Evolutionary conservation across 2,329 filamentous ascomycete species (phyloP).

Genomic region (Penicillium sp.): DNA sequence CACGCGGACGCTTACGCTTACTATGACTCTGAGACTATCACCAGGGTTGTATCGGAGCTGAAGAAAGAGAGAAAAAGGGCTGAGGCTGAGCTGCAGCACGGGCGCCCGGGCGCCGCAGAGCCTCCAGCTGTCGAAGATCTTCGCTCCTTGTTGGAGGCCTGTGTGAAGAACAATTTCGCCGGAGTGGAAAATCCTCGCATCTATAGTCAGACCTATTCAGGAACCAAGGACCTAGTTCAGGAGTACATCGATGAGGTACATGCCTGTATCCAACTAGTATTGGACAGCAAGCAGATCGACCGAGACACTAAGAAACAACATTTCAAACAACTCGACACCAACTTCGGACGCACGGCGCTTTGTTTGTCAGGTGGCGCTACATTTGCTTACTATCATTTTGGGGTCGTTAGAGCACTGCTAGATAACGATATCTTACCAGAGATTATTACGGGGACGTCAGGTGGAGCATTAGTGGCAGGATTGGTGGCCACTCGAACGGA

Average conservation of each 20-base stretch:
- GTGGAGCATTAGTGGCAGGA: slow-evolving; percentile 85
- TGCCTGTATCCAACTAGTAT: slow-evolving; percentile 64
- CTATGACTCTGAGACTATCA: slow-evolving; percentile 86
- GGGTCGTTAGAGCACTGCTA: slow-evolving; percentile 83
- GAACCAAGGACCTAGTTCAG: slow-evolving; percentile 93
- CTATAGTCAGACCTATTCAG: slow-evolving; percentile 98
- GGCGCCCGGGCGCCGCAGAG: slow-evolving; percentile 24
- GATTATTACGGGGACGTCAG: slow-evolving; percentile 95
- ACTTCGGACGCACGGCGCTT: slow-evolving; percentile 88
- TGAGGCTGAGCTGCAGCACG: slow-evolving; percentile 37
- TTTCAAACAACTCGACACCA: slow-evolving; percentile 86
- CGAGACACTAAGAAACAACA: slow-evolving; percentile 74
- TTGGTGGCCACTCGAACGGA: slow-evolving; percentile 87
- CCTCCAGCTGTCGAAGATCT: slow-evolving; percentile 70
- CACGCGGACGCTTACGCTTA: slow-evolving; percentile 63
- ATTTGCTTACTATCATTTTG: slow-evolving; percentile 96
- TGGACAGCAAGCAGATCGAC: slow-evolving; percentile 66
- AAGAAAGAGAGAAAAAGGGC: slow-evolving; percentile 45
- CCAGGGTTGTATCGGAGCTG: slow-evolving; percentile 74
- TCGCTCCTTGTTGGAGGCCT: slow-evolving; percentile 76
- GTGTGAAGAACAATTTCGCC: slow-evolving; percentile 96
- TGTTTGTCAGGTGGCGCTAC: slow-evolving; percentile 91
- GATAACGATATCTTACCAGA: slow-evolving; percentile 84
- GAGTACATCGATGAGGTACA: slow-evolving; percentile 75
- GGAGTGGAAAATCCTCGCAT: slow-evolving; percentile 89